Base-by-base conservation (phyloP, 23 red algal genomes). In the Gracilaria vermiculophylla region DNA sequence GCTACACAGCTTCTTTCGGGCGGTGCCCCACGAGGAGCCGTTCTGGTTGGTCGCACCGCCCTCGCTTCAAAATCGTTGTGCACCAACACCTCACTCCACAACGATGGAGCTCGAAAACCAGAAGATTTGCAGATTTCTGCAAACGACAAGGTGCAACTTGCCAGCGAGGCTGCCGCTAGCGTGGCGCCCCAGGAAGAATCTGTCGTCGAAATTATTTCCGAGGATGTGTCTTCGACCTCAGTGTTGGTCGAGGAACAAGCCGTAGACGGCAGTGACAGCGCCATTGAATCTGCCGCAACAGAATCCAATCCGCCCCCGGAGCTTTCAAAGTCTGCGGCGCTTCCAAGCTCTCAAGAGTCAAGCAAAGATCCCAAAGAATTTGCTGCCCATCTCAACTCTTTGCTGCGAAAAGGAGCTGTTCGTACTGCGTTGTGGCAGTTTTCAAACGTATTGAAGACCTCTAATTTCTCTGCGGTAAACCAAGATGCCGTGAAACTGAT, bases 401-500 rank as follows among this genome's bases (percentile, higher is more conserved):
- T 77, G 49, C 42, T 88, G n/a, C 6, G 31, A 16, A 64, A 19
- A 5, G 53, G 69, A 42, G 51, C 67, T 11, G 34, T 62, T 52
- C 84, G 84, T 2, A 73, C 84, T 17, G 84, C 84, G 5, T 78
- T 88, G 19, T 88, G 53, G 49, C 66, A 88, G 33, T 88, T 60
- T 51, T n/a, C 39, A 8, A 52, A 49, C 37, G 66, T 50, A 12
- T 25, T 88, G 52, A 88, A 88, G 41, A 64, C 25, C n/a, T 51
- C 66, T 1, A 70, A 69, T 47, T 34, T 27, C 45, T 69, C 70
- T 17, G 5, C 24, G 20, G 52, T 88, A n/a, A 35, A 88, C 34
- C 24, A 66, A 32, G 32, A 12, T n/a, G 69, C 54, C 65, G 16
- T 88, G 6, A 57, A n/a, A 29, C 2, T 88, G 15, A 88, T 88